Base-by-base conservation (phyloP, 208 protist genomes). In the Naegleria lovaniensis region DNA sequence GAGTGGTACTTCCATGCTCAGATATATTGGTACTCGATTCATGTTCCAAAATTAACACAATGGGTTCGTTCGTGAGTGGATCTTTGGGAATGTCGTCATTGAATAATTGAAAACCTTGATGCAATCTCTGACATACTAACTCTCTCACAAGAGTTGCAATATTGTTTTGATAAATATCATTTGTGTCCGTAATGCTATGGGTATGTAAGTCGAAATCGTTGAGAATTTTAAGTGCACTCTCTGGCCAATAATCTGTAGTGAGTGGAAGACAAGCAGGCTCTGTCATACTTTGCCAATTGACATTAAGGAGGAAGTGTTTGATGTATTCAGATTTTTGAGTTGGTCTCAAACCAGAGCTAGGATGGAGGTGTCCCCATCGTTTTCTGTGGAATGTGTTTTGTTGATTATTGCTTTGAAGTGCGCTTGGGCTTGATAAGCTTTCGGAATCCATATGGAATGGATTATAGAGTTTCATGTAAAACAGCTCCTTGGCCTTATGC, bases 231-330 rank as follows among this genome's bases (percentile, higher is more conserved):
- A 85, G 33, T 13, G 39, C 15, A 85, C 16, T 29, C 19, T 38
- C 88, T 48, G 88, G 88, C 67, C 67, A 90, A 85, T 85, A 90
- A 90, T 83, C 88, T 40, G 88, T 85, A 13, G 88, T 90, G 6
- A 90, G 16, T 51, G 88, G 88, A 1, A 90, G 25, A 85, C 67
- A 85, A 4, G 88, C 88, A 59, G 88, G 88, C 29, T 90, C 88
- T 51, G 88, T 51, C 11, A 90, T 16, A 38, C 40, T 29, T 38
- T 90, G 67, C 88, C 88, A 90, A 43, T 90, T 90, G 0, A 90
- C 33, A 51, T 87, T 87, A 19, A 51, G 19, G 15, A 87, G 41
- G 29, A 87, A 87, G 29, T 87, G 83, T 52, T 51, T 41, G 41
- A 87, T 87, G 38, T 87, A 87, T 51, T 87, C 83, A 3, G 40